A percentile compares a stretch with the other conserved stretches of the same genome.
phyloP scores from a whole-genome alignment of 805 yeast species.

The Metschnikowia peoriensis region DNA sequence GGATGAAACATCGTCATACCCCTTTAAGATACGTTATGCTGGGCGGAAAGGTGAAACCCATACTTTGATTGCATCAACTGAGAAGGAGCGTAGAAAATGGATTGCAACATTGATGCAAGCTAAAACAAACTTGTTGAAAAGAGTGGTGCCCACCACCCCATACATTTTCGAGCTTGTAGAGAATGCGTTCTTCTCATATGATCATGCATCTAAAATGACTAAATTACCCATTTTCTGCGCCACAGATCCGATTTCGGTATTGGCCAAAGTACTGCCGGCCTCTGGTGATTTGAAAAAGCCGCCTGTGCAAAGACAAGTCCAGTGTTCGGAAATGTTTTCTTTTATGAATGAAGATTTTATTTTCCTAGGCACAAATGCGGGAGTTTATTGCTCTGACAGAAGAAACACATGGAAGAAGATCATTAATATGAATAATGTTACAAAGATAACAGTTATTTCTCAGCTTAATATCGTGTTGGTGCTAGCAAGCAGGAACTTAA shows the following conservation, averaged over 20 bases:
- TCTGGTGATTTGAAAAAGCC: conserved; percentile 10
- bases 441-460: conserved; percentile 60
- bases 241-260: conserved; percentile 48
- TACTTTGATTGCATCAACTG: conserved; percentile 48
- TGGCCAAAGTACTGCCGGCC: conserved; percentile 1
- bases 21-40: conserved; percentile 56
- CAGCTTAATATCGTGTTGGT: conserved; percentile 55
- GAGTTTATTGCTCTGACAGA: conserved; percentile 55
- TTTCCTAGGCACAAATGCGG: conserved; percentile 61
- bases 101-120: conserved; percentile 48
- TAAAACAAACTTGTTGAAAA: conserved; percentile 33
- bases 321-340: conserved; percentile 46
- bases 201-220: conserved; percentile 46
- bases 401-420: conserved; percentile 59
- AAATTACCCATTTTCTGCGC: conserved; percentile 54
- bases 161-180: conserved; percentile 52
- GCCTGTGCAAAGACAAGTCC: conserved; percentile 33
- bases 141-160: conserved; percentile 46
- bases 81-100: conserved; percentile 60
- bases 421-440: conserved; percentile 49
- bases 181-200: conserved; percentile 64
- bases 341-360: conserved; percentile 46
- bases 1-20: conserved; percentile 33
- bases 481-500: conserved; percentile 56
- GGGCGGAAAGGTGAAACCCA: conserved; percentile 50